Evolutionary conservation across 495 filamentous ascomycete genomes (phyloP).

Genomic region (Jackrogersella multiformis): DNA sequence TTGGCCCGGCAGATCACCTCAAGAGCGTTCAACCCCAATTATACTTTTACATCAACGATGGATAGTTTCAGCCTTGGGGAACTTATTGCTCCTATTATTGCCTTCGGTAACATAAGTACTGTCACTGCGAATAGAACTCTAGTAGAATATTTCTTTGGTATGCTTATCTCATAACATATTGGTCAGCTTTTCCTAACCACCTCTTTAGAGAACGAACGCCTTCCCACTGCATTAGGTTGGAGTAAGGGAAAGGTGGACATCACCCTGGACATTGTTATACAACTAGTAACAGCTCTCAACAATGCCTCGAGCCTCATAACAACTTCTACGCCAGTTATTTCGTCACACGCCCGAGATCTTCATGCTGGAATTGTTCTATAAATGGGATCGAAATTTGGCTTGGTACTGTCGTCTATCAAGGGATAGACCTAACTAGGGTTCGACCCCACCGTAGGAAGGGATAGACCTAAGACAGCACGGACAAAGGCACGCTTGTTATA

Average conservation of each 20-base stretch:
- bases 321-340: neutral
- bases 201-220: constrained; percentile 32
- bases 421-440: too few relatives aligned
- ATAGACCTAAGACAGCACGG: too few relatives aligned
- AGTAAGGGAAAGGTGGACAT: neutral
- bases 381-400: too few relatives aligned
- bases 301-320: constrained; percentile 5
- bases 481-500: too few relatives aligned
- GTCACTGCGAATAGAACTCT: constrained; percentile 48
- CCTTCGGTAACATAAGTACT: constrained; percentile 52
- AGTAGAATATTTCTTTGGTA: constrained; percentile 58
- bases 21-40: constrained; percentile 53
- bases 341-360: neutral
- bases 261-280: neutral
- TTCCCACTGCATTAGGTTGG: constrained; percentile 34
- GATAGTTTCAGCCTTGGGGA: constrained; percentile 56
- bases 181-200: neutral
- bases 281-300: neutral
- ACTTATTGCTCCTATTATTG: constrained; percentile 53
- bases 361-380: neutral
- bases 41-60: constrained; percentile 46
- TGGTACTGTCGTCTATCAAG: too few relatives aligned
- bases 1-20: constrained; percentile 53
- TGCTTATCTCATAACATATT: constrained; percentile 6
- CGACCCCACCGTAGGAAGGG: too few relatives aligned